Evolutionary conservation across 2,329 filamentous ascomycete species (phyloP), one percentile per base, ranked within the genome.

Genomic region (Xylariaceae sp.): DNA sequence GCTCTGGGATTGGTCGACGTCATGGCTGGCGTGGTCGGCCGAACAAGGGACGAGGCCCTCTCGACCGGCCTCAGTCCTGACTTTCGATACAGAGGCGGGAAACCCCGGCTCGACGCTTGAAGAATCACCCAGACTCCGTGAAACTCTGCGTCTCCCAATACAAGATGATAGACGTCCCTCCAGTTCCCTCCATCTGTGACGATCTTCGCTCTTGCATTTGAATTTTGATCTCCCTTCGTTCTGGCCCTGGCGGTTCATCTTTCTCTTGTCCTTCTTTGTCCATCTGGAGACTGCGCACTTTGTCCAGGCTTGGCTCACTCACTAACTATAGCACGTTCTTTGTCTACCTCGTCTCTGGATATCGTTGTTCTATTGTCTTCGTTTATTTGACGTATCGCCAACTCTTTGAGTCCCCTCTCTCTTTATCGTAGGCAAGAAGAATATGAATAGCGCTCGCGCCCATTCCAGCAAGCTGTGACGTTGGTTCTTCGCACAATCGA

Each of bases 401-500:
- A 34, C 41, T 44, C 50, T 54, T 51, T 52, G 15, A 39, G 17
- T 32, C 27, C 17, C 12, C 27, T 23, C 40, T 16, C 39, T 48
- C 53, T 57, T 57, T 57, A 52, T 56, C 17, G 34, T 38, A 37
- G 34, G 35, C 5, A 36, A 33, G 33, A 44, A 41, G 41, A 45
- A 56, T 56, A 57, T 57, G 52, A 55, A 52, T 34, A 32, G 35
- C 38, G 37, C 47, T 28, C 42, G 34, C 36, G 41, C 52, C 47
- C 32, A 46, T 36, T 27, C 30, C 40, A 27, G 35, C 38, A 33
- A 45, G 34, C 42, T 44, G 27, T 53, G 28, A 50, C 32, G 9
- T 23, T 29, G 14, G 17, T 28, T 24, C 38, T 14, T 24, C 9
- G 32, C 31, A 38, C n/a, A 41, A 38, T 35, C 39, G 27, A 31